These are phyloP conservation scores for Nothophaeocryptopus gaeumannii DNA, from an alignment of 2,329 filamentous ascomycete genomes.

Conservation along the genomic window DNA sequence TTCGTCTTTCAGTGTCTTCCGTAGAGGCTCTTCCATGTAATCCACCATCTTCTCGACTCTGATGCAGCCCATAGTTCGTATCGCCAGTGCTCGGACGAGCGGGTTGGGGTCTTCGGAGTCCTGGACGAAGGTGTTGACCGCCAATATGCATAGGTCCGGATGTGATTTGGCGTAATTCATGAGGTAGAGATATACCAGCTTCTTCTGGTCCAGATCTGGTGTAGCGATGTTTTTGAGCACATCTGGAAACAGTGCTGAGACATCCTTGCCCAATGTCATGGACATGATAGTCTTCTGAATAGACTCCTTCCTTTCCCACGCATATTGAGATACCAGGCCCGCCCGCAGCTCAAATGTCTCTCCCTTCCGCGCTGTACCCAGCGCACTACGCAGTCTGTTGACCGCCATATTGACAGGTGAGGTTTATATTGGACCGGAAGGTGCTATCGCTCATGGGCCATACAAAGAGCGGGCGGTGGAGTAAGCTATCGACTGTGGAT, in stretches of 20 bases:
- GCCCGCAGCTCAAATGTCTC: conserved; percentile 97
- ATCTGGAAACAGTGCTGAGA: conserved; percentile 93
- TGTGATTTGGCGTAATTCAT: conserved; percentile 99
- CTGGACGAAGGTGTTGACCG: conserved; percentile 98
- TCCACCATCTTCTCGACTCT: conserved; percentile 99
- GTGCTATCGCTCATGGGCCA: conserved; percentile 7
- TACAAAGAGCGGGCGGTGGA: conserved; percentile 9
- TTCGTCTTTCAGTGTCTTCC: conserved; percentile 94
- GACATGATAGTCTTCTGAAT: conserved; percentile 99
- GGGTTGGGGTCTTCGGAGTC: conserved; percentile 98
- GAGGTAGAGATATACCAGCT: conserved; percentile 95
- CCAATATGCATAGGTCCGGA: conserved; percentile 95
- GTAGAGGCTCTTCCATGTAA: conserved; percentile 97
- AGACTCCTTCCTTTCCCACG: conserved; percentile 95
- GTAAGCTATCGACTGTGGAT: conserved; percentile 8
- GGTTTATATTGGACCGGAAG: conserved; percentile 2
- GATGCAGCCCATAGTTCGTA: conserved; percentile 98
- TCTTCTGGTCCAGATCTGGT: conserved; percentile 93
- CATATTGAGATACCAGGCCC: conserved; percentile 95
- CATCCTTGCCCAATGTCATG: conserved; percentile 98
- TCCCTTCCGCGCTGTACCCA: conserved; percentile 89
- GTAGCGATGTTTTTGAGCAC: conserved; percentile 99
- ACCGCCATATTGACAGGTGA: conserved; percentile 68
- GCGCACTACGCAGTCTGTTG: conserved; percentile 91
- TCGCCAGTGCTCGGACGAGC: conserved; percentile 87